These are phyloP conservation scores for Pythium chondricola DNA, from an alignment of 352 stramenopile species.

Conservation along the genomic window DNA sequence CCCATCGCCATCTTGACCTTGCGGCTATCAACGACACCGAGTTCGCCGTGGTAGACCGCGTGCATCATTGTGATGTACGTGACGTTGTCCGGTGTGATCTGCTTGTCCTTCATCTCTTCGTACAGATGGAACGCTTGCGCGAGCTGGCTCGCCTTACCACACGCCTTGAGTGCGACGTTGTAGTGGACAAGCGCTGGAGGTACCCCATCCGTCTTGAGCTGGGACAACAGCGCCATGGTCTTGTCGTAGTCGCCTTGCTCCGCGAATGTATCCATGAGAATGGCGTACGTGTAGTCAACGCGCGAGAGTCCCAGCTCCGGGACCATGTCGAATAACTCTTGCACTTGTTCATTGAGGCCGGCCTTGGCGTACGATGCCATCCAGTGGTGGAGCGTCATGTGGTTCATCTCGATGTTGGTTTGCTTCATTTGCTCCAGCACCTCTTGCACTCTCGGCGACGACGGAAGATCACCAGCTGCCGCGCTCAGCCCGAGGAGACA, in stretches of 20 bases:
- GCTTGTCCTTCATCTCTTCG: conserved; percentile 76
- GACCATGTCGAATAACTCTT: conserved; percentile 56
- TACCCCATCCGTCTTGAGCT: conserved; percentile 30
- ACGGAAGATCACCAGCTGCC: conserved; percentile 25
- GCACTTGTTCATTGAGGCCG: conserved; percentile 36
- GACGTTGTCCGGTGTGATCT: conserved; percentile 60
- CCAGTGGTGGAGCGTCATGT: conserved; percentile 65
- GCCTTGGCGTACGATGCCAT: conserved; percentile 63
- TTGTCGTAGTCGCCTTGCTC: conserved; percentile 53
- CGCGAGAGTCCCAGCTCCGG: conserved; percentile 38
- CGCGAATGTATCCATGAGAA: conserved; percentile 68
- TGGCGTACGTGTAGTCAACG: conserved; percentile 61
- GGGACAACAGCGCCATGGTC: conserved; percentile 40
- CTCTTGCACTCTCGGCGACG: conserved; percentile 29
- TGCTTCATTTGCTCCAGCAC: conserved; percentile 54
- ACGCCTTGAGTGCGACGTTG: conserved; percentile 74
- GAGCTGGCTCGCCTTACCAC: conserved; percentile 65
- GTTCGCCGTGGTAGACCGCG: conserved; percentile 75
- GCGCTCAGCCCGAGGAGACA: conserved; percentile 51
- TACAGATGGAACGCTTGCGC: conserved; percentile 73
- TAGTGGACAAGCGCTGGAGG: conserved; percentile 52
- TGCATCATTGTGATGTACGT: conserved; percentile 88
- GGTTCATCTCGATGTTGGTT: conserved; percentile 45
- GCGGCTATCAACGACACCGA: conserved; percentile 53
- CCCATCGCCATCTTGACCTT: conserved; percentile 63